A percentile compares a stretch with the other conserved stretches of the same genome.
phyloP scores from a whole-genome alignment of 1,284 basidiomycete genomes.

The Ustilago hordei region DNA sequence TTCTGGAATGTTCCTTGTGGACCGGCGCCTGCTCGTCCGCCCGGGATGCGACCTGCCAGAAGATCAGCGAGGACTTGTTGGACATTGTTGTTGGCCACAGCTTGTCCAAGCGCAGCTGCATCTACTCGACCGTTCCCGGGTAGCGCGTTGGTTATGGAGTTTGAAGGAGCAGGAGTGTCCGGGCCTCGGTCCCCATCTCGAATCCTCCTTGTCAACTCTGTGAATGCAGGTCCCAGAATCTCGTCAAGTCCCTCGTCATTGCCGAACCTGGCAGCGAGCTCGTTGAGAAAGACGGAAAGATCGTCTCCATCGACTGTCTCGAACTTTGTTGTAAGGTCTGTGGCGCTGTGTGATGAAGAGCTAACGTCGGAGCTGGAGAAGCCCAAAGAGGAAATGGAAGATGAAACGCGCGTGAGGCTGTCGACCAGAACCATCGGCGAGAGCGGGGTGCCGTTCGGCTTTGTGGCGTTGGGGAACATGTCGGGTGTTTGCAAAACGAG shows the following conservation, averaged over 20 bases:
- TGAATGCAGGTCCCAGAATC: conserved; percentile 71
- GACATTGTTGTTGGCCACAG: conserved; percentile 53
- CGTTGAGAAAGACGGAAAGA: conserved; percentile 71
- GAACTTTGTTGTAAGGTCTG: conserved; percentile 50
- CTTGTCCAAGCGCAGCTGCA: conserved; percentile 43
- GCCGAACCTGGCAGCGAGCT: conserved; percentile 71
- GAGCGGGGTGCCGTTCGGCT: conserved; percentile 46
- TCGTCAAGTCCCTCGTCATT: conserved; percentile 70
- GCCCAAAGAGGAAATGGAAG: conserved; percentile 69
- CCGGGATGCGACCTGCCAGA: conserved; percentile 48
- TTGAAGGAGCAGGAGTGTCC: conserved; percentile 14
- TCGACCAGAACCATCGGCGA: conserved; percentile 76
- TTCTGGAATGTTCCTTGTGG: conserved; percentile 12
- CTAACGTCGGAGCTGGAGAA: conserved; percentile 26
- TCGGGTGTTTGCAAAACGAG: conserved; percentile 86
- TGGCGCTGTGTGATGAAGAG: conserved; percentile 20
- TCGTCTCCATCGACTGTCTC: conserved; percentile 69
- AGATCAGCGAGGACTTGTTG: conserved; percentile 61
- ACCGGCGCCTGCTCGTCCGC: conserved; percentile 15
- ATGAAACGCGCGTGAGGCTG: conserved; percentile 47
- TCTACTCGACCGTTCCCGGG: conserved; percentile 26
- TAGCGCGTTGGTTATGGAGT: background rate
- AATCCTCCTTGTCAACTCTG: conserved; percentile 60
- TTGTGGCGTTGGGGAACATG: conserved; percentile 79
- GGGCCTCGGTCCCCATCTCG: conserved; percentile 52